phyloP scores from a whole-genome alignment of 768 basidiomycete species.

The Crepidotus variabilis region DNA sequence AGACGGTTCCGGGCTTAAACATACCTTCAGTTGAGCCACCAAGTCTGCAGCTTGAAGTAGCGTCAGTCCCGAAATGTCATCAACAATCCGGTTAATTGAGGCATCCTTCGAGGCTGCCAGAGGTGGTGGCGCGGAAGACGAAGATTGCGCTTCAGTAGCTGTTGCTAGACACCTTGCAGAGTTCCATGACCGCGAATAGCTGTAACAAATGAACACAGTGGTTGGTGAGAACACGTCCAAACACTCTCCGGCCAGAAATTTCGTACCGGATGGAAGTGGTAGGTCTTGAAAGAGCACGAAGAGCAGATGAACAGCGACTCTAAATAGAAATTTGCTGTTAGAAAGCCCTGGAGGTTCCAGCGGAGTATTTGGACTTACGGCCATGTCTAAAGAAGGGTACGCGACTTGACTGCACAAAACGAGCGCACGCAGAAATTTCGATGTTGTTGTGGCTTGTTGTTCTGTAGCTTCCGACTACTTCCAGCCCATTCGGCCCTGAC shows the following conservation, averaged over 20 bases:
- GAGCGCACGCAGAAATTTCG: conserved; percentile 28
- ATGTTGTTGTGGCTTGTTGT: conserved; percentile 29
- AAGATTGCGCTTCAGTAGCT: conserved; percentile 40
- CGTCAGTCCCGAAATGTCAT: conserved; percentile 86
- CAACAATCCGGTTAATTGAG: conserved; percentile 78
- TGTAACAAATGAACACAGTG: conserved; percentile 17
- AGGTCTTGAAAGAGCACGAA: conserved; percentile 40
- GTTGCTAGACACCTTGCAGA: conserved; percentile 57
- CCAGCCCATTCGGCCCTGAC: not conserved
- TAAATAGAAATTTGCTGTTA: conserved; percentile 13
- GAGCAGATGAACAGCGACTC: conserved; percentile 41
- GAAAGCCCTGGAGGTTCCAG: not conserved
- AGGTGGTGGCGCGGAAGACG: conserved; percentile 35
- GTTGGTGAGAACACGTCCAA: conserved; percentile 3
- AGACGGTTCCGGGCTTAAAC: conserved; percentile 7
- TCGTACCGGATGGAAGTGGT: conserved; percentile 32
- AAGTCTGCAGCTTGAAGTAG: conserved; percentile 95
- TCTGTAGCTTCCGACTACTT: conserved; percentile 6
- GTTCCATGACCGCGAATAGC: conserved; percentile 32
- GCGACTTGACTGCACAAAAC: conserved; percentile 14
- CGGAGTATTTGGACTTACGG: conserved; percentile 29
- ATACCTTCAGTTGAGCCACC: conserved; percentile 85
- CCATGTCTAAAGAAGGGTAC: conserved; percentile 31
- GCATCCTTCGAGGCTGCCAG: conserved; percentile 46
- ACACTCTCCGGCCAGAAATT: not conserved